These are phyloP conservation scores for Erysimum cheiri DNA, from an alignment of 441 rosid genomes.

Conservation along the genomic window DNA sequence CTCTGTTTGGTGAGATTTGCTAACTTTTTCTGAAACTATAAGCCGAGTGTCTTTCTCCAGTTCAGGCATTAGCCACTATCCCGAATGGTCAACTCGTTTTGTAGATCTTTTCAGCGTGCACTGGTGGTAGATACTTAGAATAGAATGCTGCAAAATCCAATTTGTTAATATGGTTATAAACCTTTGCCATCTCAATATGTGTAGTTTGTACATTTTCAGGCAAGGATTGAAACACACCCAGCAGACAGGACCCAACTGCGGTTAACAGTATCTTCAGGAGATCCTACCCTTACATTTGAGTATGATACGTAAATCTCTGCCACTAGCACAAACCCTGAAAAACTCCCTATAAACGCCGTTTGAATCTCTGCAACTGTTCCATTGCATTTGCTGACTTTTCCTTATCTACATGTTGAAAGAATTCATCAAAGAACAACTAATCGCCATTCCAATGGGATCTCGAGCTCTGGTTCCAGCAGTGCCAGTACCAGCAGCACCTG, in stretches of 20 bases:
- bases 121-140: too few species aligned
- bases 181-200: background rate
- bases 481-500: conserved; percentile 13
- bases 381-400: conserved; percentile 26
- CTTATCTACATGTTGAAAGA: conserved; percentile 71
- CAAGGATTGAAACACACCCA: conserved; percentile 94
- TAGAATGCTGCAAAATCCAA: too few species aligned
- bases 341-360: background rate
- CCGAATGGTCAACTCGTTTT: too few species aligned
- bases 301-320: conserved; percentile 47
- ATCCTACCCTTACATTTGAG: conserved; percentile 87
- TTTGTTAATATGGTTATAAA: background rate
- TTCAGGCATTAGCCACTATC: too few species aligned
- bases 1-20: conserved; percentile 71
- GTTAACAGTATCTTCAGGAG: conserved; percentile 92
- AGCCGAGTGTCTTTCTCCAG: too few species aligned
- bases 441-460: conserved; percentile 29
- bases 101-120: too few species aligned
- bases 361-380: background rate
- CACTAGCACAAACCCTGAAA: background rate
- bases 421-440: conserved; percentile 39
- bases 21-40: too few species aligned
- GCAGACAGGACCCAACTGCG: conserved; percentile 98
- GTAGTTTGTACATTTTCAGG: conserved; percentile 49
- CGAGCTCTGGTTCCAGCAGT: conserved; percentile 32